phyloP scores from a whole-genome alignment of 306 rosid genomes.

The Arachis hypogaea region DNA sequence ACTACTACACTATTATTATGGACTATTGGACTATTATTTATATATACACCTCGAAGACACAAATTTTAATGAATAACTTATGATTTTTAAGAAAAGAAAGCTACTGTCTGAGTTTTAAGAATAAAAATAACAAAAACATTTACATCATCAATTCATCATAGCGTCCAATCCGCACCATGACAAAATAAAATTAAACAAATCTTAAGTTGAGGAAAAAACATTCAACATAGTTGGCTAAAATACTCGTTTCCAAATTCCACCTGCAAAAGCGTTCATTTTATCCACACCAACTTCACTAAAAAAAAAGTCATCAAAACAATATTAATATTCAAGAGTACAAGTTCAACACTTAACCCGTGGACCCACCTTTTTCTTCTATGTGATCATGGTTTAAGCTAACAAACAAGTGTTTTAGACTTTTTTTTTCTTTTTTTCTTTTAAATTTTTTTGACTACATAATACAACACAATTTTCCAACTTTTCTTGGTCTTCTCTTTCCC shows the following conservation, averaged over 20 bases:
- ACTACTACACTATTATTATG: too few species aligned
- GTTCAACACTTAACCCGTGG: background rate
- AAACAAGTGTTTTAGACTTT: slow-evolving; percentile 7
- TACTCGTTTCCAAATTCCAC: background rate
- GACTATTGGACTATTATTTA: too few species aligned
- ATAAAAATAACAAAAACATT: too few species aligned
- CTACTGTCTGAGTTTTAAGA: too few species aligned
- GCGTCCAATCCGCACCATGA: background rate
- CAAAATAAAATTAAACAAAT: background rate
- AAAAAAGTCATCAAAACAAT: background rate
- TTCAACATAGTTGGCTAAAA: slow-evolving; percentile 6
- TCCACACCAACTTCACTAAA: background rate
- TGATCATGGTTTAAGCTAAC: background rate
- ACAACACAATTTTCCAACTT: background rate
- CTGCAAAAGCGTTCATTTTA: background rate
- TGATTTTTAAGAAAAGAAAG: too few species aligned
- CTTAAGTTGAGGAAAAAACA: background rate
- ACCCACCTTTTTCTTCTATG: background rate
- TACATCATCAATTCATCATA: background rate
- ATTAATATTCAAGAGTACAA: background rate
- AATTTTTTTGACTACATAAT: background rate
- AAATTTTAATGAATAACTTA: too few species aligned
- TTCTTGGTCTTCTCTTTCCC: background rate
- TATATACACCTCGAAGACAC: too few species aligned
- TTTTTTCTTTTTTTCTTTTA: background rate